Percentiles rank a stretch among this genome's conserved stretches.
These are phyloP conservation scores for Hordeum marinum DNA, from an alignment of 176 grass and related monocot species.

Conservation along the genomic window DNA sequence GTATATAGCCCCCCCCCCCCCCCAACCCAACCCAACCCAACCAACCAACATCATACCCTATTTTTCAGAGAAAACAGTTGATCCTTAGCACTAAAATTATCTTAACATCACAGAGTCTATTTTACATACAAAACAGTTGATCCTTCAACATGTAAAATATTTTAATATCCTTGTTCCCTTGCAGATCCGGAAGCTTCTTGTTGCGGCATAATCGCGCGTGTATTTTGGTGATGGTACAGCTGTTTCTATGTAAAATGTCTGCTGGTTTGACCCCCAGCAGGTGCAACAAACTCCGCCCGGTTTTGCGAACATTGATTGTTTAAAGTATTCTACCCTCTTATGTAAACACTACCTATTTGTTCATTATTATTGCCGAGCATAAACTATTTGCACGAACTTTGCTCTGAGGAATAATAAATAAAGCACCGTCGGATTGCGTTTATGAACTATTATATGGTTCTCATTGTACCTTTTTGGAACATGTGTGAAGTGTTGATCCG, in stretches of 20 bases:
- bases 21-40: neutral
- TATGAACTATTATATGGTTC: neutral
- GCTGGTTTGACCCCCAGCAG: slow-evolving; percentile 10
- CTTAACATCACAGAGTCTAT: neutral
- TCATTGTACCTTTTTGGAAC: too few species aligned
- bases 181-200: slow-evolving; percentile 75
- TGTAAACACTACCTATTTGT: slow-evolving; percentile 56
- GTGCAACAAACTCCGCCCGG: slow-evolving; percentile 2
- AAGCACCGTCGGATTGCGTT: slow-evolving; percentile 2
- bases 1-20: neutral
- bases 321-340: slow-evolving; percentile 44
- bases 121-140: neutral
- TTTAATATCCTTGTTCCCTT: neutral
- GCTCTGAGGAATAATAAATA: slow-evolving; percentile 51
- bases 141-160: neutral
- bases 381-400: slow-evolving; percentile 28
- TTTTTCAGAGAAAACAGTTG: neutral
- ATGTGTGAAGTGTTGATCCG: too few species aligned
- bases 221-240: slow-evolving; percentile 24
- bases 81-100: neutral
- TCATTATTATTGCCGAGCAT: slow-evolving; percentile 43
- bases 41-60: neutral
- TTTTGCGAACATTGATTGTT: slow-evolving; percentile 51
- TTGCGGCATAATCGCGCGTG: slow-evolving; percentile 32
- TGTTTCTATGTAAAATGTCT: slow-evolving; percentile 34